Conservation (phyloP, 2,329 filamentous ascomycete species). For the Reticulascus tulasneorum region DNA sequence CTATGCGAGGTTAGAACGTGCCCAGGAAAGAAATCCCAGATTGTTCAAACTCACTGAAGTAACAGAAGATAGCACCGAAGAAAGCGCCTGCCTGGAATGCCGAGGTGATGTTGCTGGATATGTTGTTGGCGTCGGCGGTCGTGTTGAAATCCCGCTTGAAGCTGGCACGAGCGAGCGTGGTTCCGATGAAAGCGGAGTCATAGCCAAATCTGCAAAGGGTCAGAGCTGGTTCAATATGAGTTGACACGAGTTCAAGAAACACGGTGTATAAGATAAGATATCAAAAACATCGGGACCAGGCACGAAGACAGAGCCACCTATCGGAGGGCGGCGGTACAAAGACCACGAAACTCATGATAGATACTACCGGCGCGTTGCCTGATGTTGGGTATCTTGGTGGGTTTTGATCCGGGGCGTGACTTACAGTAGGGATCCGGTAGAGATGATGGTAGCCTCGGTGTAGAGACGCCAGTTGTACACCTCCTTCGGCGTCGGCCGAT, state of each 20-base stretch:
- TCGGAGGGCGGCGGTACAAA: too few species aligned
- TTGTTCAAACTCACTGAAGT: slow-evolving; percentile 29
- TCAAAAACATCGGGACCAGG: too few species aligned
- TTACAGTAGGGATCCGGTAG: slow-evolving; percentile 40
- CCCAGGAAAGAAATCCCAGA: background rate
- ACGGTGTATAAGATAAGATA: too few species aligned
- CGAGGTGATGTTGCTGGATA: slow-evolving; percentile 41
- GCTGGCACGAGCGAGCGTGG: slow-evolving; percentile 44
- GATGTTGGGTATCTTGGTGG: too few species aligned
- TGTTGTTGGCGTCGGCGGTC: slow-evolving; percentile 22
- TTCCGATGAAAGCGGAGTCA: slow-evolving; percentile 51
- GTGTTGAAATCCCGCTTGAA: slow-evolving; percentile 41
- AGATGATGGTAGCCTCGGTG: slow-evolving; percentile 41
- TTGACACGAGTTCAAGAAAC: too few species aligned
- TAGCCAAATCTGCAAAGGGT: slow-evolving; percentile 42
- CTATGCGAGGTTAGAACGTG: slow-evolving; percentile 11
- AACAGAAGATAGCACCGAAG: slow-evolving; percentile 47
- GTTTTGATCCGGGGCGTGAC: slow-evolving; percentile 11
- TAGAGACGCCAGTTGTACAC: slow-evolving; percentile 53
- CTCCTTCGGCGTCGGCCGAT: slow-evolving; percentile 51
- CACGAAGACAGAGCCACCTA: too few species aligned
- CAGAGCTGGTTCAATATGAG: too few species aligned
- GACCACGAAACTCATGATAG: too few species aligned
- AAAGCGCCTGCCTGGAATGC: slow-evolving; percentile 48
- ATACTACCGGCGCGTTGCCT: too few species aligned